A percentile compares a stretch with the other conserved stretches of the same genome.
These are phyloP conservation scores for Vaccinium myrtillus DNA, from an alignment of 148 eudicot species.

Conservation along the genomic window DNA sequence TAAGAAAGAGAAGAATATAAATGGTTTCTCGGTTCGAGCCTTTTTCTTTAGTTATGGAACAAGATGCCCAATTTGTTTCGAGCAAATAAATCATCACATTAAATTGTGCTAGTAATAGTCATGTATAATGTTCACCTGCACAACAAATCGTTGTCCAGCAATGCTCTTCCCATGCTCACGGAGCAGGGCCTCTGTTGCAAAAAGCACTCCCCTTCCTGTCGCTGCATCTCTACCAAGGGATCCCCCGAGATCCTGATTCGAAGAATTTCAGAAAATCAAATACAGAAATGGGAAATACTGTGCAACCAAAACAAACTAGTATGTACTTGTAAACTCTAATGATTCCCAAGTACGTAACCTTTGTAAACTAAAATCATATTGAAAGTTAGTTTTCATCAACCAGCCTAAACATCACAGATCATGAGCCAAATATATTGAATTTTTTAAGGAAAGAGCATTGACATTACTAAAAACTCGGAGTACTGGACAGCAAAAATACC, in stretches of 20 bases:
- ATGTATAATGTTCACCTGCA: slow-evolving; percentile 68
- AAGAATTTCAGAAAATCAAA: slow-evolving; percentile 5
- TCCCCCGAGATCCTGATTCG: slow-evolving; percentile 91
- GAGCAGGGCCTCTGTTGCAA: slow-evolving; percentile 89
- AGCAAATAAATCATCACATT: too few species aligned
- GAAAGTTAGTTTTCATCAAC: too few species aligned
- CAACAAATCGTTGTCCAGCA: slow-evolving; percentile 83
- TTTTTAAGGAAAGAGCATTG: too few species aligned
- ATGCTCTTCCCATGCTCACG: slow-evolving; percentile 79
- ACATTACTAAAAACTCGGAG: too few species aligned
- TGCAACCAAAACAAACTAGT: not conserved
- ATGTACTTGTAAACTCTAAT: not conserved
- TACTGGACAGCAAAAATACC: not conserved
- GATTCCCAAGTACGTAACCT: not conserved
- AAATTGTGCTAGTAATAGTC: too few species aligned
- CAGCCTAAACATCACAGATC: too few species aligned
- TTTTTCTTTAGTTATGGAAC: too few species aligned
- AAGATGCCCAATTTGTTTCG: too few species aligned
- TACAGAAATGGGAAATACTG: not conserved
- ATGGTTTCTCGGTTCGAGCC: too few species aligned
- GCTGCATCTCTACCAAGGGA: slow-evolving; percentile 99
- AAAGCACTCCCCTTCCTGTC: slow-evolving; percentile 94
- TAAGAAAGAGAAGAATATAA: not conserved
- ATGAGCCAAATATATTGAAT: too few species aligned
- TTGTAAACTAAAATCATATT: too few species aligned